Evolutionary conservation across 2,329 filamentous ascomycete species (phyloP).

Genomic region (Fusarium tjaetaba): DNA sequence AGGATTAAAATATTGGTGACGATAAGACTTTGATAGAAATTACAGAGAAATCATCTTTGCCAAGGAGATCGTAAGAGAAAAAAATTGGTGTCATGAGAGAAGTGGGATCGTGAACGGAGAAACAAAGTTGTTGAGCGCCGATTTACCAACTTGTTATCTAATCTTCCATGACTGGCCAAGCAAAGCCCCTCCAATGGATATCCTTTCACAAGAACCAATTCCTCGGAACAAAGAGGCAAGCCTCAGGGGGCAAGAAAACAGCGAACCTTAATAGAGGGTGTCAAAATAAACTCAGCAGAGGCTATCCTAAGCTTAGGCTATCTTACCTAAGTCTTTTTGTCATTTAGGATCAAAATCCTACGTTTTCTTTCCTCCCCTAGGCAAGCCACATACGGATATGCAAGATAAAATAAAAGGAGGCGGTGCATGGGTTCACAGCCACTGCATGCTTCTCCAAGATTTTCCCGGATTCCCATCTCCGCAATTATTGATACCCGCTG

Average conservation of each 20-base stretch:
- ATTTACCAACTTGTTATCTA: slow-evolving; percentile 43
- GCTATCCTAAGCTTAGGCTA: too few species aligned
- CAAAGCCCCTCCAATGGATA: slow-evolving; percentile 32
- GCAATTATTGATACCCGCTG: slow-evolving; percentile 24
- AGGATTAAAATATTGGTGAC: not conserved
- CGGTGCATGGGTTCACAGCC: slow-evolving; percentile 12
- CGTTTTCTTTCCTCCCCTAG: not conserved
- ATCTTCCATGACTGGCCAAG: slow-evolving; percentile 32
- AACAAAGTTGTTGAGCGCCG: slow-evolving; percentile 40
- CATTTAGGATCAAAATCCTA: too few species aligned
- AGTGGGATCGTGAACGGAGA: slow-evolving; percentile 40
- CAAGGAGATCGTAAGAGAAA: slow-evolving; percentile 14
- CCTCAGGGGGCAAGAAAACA: too few species aligned
- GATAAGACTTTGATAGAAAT: slow-evolving; percentile 1
- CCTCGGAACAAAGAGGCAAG: slow-evolving; percentile 15
- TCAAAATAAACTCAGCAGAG: too few species aligned
- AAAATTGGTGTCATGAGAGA: slow-evolving; percentile 32
- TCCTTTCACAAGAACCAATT: slow-evolving; percentile 20
- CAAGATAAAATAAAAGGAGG: slow-evolving; percentile 2
- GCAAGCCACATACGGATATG: not conserved
- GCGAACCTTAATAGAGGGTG: too few species aligned
- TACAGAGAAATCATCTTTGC: slow-evolving; percentile 34
- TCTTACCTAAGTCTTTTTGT: too few species aligned
- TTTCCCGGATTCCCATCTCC: slow-evolving; percentile 22
- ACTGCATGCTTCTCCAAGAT: not conserved